These are phyloP conservation scores for Straminergon stramineum DNA, from an alignment of 225 moss, liverwort and hornwort genomes.

Conservation along the genomic window DNA sequence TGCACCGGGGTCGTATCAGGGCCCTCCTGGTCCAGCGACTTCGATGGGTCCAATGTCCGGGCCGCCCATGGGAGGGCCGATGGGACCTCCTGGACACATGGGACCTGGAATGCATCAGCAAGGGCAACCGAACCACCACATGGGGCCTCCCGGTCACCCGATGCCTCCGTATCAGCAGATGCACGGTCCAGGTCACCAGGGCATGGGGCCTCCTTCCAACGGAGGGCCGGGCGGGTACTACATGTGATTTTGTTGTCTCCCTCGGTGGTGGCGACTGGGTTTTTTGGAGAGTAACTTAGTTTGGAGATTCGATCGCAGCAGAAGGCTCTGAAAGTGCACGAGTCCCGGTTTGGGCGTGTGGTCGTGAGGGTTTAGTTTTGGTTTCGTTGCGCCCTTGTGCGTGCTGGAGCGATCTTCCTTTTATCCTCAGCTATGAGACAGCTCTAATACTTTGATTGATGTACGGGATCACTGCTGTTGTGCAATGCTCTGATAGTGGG, in stretches of 20 bases:
- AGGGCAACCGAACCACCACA: conserved; percentile 62
- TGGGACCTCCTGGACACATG: conserved; percentile 75
- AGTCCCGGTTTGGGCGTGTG: background rate
- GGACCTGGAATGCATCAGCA: conserved; percentile 60
- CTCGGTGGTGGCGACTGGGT: background rate
- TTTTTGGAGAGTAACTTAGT: conserved; percentile 22
- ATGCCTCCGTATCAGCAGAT: conserved; percentile 78
- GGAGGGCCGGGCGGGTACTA: conserved; percentile 92
- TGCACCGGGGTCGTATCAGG: conserved; percentile 53
- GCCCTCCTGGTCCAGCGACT: conserved; percentile 46
- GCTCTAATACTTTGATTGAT: background rate
- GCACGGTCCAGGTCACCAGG: conserved; percentile 89
- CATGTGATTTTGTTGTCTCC: conserved; percentile 36
- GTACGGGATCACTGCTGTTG: background rate
- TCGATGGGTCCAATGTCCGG: conserved; percentile 56
- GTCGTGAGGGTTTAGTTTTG: background rate
- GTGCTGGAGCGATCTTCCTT: background rate
- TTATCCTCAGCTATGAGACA: background rate
- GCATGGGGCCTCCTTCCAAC: conserved; percentile 64
- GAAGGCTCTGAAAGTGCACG: background rate
- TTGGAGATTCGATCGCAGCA: conserved; percentile 20
- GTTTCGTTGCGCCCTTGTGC: background rate
- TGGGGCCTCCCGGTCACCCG: conserved; percentile 81
- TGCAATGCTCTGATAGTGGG: background rate
- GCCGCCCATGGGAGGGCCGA: conserved; percentile 32